Evolutionary conservation across 148 eudicot species (phyloP), one percentile per base, ranked within the genome.

Genomic region (Tetragonia tetragonoides): DNA sequence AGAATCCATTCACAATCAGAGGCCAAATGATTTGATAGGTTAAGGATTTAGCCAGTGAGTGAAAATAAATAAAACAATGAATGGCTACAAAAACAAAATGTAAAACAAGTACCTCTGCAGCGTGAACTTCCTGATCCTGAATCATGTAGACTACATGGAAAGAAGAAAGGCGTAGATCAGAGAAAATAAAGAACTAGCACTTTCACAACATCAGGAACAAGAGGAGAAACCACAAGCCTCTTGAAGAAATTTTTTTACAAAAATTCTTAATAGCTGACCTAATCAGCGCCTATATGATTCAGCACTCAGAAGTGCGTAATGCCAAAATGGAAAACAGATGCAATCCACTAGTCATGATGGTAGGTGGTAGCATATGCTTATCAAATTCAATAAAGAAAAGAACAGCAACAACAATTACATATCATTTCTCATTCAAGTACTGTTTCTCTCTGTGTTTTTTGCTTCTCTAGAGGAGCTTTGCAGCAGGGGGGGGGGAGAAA

Each of bases 41-140:
- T 18, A 54, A 20, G 61, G n/a, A 44, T 17, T 6, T 59, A 77
- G 71, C 56, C 70, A 66, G 54, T 37, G 77, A 24, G n/a, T 39
- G n/a, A 63, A 38, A 57, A 6, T 60, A 74, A 67, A 72, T 6
- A 44, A 47, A 11, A 20, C 59, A 68, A 59, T 34, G 75, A 34
- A 69, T 11, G 8, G 4, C 5, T 62, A 41, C 16, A 73, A 23
- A 72, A 24, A 65, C 41, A 38, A 17, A 14, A 37, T 20, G 46
- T 10, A 66, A 6, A 44, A 68, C 56, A 47, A 34, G 72, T 87
- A 96, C 99, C 98, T 87, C 91, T 10, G 92, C 92, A 76, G 99
- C 99, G 71, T 87, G 83, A 53, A 90, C 99, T 60, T 90, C 99
- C 87, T 90, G 92, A 72, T 93, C 98, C 76, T 89, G 93, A 81